phyloP scores from a whole-genome alignment of 768 basidiomycete genomes.

The Boletus tomentosulus region DNA sequence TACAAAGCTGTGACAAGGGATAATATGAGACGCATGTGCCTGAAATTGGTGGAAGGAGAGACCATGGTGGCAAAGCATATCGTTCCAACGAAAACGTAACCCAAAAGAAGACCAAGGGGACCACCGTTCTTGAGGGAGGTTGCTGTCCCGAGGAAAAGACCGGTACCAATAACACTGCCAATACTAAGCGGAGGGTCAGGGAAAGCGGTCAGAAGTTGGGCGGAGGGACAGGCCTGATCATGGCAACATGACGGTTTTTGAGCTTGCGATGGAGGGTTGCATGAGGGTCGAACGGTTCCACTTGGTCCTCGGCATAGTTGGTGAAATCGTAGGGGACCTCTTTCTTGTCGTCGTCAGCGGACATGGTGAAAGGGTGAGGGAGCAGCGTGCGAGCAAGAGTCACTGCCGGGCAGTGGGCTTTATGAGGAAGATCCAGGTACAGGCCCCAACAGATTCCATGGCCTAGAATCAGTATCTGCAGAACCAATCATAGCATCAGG shows the following conservation, averaged over 20 bases:
- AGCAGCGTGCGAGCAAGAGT: no score
- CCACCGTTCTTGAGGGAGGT: conserved; percentile 38
- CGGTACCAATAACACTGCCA: conserved; percentile 41
- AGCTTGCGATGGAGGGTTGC: conserved; percentile 25
- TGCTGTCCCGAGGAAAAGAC: conserved; percentile 34
- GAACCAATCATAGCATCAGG: no score
- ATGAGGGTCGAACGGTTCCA: background rate
- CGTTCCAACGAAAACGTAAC: conserved; percentile 35
- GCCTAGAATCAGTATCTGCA: no score
- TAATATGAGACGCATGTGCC: background rate
- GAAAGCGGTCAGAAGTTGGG: no score
- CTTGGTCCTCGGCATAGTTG: conserved; percentile 8
- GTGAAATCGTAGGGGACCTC: conserved; percentile 1
- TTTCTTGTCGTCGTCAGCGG: conserved; percentile 5
- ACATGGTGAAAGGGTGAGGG: conserved; percentile 1
- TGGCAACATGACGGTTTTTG: conserved; percentile 33
- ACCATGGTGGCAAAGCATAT: conserved; percentile 41
- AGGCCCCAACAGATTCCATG: no score
- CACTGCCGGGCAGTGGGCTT: background rate
- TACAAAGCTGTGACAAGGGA: conserved; percentile 20
- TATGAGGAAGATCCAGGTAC: background rate
- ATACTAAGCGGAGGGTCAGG: conserved; percentile 12
- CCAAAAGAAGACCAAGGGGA: conserved; percentile 45
- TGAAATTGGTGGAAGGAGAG: background rate
- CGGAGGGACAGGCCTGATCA: conserved; percentile 27